Conservation (phyloP, 352 stramenopile genomes). For the Phytopythium boreale region DNA sequence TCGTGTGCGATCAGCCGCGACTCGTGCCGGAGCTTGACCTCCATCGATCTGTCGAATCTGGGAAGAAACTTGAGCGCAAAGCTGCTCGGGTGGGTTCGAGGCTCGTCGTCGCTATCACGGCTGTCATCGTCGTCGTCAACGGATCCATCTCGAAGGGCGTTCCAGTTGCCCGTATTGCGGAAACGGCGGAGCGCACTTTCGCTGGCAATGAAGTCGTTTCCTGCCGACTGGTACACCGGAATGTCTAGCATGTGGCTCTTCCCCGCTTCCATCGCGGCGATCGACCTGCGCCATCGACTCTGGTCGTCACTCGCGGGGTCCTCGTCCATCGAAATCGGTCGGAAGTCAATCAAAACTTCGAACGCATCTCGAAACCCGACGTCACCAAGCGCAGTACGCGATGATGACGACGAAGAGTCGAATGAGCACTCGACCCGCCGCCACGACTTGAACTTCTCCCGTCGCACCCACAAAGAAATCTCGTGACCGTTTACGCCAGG, state of each 20-base stretch:
- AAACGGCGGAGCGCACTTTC: constrained; percentile 36
- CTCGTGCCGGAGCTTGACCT: constrained; percentile 22
- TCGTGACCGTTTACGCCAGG: constrained; percentile 50
- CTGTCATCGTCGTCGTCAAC: constrained; percentile 22
- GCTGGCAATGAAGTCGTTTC: constrained; percentile 60
- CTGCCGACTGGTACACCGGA: constrained; percentile 43
- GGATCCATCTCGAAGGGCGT: constrained; percentile 23
- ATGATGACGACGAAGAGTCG: constrained; percentile 20
- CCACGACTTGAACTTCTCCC: constrained; percentile 55
- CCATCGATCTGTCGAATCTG: constrained; percentile 1
- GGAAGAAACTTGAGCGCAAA: constrained; percentile 8
- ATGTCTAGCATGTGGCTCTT: constrained; percentile 26
- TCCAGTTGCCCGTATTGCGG: constrained; percentile 28
- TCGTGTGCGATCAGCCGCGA: constrained; percentile 23
- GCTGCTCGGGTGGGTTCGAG: not conserved
- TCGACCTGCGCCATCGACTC: constrained; percentile 17
- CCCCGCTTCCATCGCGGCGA: constrained; percentile 16
- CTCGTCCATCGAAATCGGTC: constrained; percentile 30
- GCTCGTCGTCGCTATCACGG: constrained; percentile 4
- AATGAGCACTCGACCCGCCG: constrained; percentile 51
- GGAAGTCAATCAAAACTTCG: constrained; percentile 73
- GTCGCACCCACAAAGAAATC: constrained; percentile 62
- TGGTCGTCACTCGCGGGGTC: constrained; percentile 21
- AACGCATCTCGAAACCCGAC: constrained; percentile 44
- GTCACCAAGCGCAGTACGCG: constrained; percentile 31